phyloP scores from a whole-genome alignment of 345 rosid genomes.

The Melaleuca alternifolia region DNA sequence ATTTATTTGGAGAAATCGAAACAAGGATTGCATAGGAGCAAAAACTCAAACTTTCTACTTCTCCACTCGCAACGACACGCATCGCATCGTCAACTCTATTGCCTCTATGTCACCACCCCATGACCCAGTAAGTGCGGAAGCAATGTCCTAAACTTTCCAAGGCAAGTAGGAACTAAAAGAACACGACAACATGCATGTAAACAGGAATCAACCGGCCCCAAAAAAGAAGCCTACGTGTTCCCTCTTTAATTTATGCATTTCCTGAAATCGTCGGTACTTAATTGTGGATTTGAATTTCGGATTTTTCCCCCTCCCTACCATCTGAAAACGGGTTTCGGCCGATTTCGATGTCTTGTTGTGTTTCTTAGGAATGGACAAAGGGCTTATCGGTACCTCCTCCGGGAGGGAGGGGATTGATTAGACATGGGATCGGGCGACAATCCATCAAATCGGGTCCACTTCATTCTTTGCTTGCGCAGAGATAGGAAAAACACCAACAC shows the following conservation, averaged over 20 bases:
- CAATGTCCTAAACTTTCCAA: background rate
- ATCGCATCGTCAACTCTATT: fast-evolving
- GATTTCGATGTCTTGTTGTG: background rate
- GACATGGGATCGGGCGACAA: background rate
- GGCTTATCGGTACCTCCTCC: background rate
- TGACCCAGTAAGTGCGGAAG: background rate
- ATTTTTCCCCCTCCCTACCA: background rate
- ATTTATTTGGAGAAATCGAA: fast-evolving
- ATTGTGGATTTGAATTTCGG: background rate
- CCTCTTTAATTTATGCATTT: background rate
- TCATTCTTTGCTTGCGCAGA: background rate
- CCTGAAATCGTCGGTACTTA: background rate
- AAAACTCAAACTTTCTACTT: background rate
- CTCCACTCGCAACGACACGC: background rate
- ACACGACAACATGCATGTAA: no score
- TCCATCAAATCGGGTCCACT: background rate
- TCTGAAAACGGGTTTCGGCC: background rate
- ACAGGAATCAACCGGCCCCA: background rate
- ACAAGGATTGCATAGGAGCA: background rate
- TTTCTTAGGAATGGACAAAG: background rate
- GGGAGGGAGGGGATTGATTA: background rate
- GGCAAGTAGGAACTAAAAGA: background rate
- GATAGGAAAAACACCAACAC: background rate
- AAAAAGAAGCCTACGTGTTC: background rate
- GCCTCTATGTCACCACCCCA: fast-evolving